Base-by-base conservation (phyloP, 2,329 filamentous ascomycete genomes). In the Diaporthe humulicola region DNA sequence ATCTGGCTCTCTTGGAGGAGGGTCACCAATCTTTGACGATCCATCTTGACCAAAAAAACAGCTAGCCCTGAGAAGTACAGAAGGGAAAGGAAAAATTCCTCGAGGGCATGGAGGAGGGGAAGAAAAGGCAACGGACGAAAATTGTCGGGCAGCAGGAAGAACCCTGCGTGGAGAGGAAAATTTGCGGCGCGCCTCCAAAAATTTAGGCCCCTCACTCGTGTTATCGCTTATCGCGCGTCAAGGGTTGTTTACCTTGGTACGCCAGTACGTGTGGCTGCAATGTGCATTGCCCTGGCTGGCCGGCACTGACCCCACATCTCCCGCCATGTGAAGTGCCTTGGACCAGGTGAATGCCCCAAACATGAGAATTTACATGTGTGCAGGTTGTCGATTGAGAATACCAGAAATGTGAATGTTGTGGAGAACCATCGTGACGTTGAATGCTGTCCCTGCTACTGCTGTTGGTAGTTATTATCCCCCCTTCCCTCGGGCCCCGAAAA, bases 1-100 rank as follows among this genome's bases (percentile, higher is more conserved):
- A 95, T 92, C 86, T 98, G 91, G 81, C 96, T 92, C 86, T 94
- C 93, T 89, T 97, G 91, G 83, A 98, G 91, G 86, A 98, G 92
- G 87, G 93, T 90, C 79, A 97, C 90, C 83, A 98, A 95, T 86
- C 94, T 92, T 85, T 95, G 92, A 84, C 94, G 90, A 85, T 95
- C 93, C 94, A 96, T 96, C 81, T 76, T 84, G 33, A 52, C 48
- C 33, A 38, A 36, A 52, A 22, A 30, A 28, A 57, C 74, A 80
- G 73, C 74, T 76, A 73, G 70, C 79, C 76, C 66, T 78, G 71
- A 45, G 79, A 78, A 79, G 79, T 79, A 74, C 45, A 77, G 69
- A 71, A 70, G 73, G 74, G 61, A 72, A 72, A 74, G 60, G 48
- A 76, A 61, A 66, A 73, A 67, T 58, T 71, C 58, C 71, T 67